phyloP scores from a whole-genome alignment of 2,329 filamentous ascomycete species.

The Alternaria metachromatica region DNA sequence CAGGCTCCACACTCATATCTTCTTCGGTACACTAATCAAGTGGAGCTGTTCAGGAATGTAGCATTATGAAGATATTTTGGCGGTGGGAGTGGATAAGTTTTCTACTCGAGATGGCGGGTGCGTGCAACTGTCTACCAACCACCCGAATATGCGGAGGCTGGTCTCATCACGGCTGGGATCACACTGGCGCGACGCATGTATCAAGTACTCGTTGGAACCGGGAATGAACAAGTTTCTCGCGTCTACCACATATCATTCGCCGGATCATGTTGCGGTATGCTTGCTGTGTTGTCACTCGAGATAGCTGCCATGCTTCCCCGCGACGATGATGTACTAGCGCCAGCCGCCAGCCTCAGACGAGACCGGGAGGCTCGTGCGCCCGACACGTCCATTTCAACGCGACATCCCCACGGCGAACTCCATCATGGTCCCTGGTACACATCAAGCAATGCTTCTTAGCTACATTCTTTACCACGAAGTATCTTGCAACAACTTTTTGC shows the following conservation, averaged over 20 bases:
- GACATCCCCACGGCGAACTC: neutral
- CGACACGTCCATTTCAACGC: neutral
- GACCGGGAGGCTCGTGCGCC: neutral
- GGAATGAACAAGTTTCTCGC: constrained; percentile 8
- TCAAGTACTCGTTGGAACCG: constrained; percentile 4
- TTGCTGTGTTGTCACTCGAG: constrained; percentile 19
- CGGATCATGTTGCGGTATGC: constrained; percentile 10
- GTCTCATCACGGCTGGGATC: constrained; percentile 26
- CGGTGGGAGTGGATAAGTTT: constrained; percentile 30
- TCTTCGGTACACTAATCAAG: constrained; percentile 35
- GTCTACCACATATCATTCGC: constrained; percentile 11
- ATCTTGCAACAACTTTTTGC: neutral
- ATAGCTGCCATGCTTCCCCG: constrained; percentile 11
- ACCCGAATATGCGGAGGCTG: constrained; percentile 33
- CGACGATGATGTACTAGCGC: constrained; percentile 13
- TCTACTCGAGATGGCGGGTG: constrained; percentile 37
- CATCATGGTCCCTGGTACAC: neutral
- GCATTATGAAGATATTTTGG: constrained; percentile 25
- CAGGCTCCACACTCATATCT: constrained; percentile 47
- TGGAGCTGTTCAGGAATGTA: constrained; percentile 36
- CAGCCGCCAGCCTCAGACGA: neutral
- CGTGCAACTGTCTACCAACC: constrained; percentile 14
- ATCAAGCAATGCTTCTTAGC: neutral
- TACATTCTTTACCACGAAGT: neutral
- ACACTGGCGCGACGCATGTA: constrained; percentile 33